phyloP scores from a whole-genome alignment of 306 rosid genomes.

The Trifolium fragiferum region DNA sequence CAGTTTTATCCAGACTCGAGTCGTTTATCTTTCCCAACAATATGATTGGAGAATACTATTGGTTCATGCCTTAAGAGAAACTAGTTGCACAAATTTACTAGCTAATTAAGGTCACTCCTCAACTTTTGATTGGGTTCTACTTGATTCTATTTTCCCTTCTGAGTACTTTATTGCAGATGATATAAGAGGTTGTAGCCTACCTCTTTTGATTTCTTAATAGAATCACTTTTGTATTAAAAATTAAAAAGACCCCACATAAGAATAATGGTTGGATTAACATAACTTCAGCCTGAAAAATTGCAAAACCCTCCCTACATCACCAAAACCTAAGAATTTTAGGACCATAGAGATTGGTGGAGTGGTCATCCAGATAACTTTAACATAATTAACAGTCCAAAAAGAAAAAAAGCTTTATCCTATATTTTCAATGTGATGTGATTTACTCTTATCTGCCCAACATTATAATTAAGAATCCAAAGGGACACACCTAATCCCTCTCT shows the following conservation, averaged over 20 bases:
- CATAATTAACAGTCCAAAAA: constrained; percentile 28
- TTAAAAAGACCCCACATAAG: not conserved
- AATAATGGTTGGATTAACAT: constrained; percentile 34
- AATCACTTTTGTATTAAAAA: not conserved
- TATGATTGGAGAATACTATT: not conserved
- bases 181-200: not conserved
- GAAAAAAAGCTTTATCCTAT: not conserved
- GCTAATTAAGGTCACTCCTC: not conserved
- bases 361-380: constrained; percentile 45
- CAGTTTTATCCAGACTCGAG: not conserved
- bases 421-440: constrained; percentile 2
- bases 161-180: not conserved
- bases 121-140: not conserved
- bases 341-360: constrained; percentile 33
- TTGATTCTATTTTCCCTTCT: not conserved
- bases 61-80: no score
- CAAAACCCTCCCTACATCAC: constrained; percentile 40
- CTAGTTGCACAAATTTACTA: not conserved
- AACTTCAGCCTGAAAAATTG: constrained; percentile 31
- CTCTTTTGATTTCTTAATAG: not conserved
- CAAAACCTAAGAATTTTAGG: constrained; percentile 35
- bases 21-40: not conserved
- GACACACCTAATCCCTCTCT: not conserved
- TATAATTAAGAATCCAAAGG: constrained; percentile 1
- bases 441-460: not conserved